A percentile compares a stretch with the other conserved stretches of the same genome.
Evolutionary conservation across 1,139 yeast species (phyloP).

Genomic region (Candida frijolesensis): DNA sequence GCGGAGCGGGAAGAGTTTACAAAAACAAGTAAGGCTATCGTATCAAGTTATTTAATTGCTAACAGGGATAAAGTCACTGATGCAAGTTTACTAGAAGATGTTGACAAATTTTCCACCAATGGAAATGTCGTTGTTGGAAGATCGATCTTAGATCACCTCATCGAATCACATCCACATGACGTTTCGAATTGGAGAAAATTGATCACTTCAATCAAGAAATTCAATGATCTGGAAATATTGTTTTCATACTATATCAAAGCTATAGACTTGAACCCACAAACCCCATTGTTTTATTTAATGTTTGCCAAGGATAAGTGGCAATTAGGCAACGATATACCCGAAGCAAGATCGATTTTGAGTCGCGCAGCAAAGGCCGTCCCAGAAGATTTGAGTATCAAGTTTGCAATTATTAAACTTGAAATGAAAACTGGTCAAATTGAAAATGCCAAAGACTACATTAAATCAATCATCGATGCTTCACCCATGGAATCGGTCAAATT

Average conservation of each 20-base stretch:
- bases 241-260: slow-evolving; percentile 56
- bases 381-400: slow-evolving; percentile 60
- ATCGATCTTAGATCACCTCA: slow-evolving; percentile 50
- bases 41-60: slow-evolving; percentile 22
- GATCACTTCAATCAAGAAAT: slow-evolving; percentile 46
- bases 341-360: slow-evolving; percentile 50
- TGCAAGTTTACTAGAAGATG: slow-evolving; percentile 27
- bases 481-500: slow-evolving; percentile 46
- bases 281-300: slow-evolving; percentile 60
- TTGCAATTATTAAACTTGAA: slow-evolving; percentile 71
- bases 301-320: slow-evolving; percentile 73
- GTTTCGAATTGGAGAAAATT: slow-evolving; percentile 58
- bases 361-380: slow-evolving; percentile 23
- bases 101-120: slow-evolving; percentile 33
- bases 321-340: slow-evolving; percentile 43
- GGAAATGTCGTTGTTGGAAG: slow-evolving; percentile 39
- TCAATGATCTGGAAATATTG: slow-evolving; percentile 32
- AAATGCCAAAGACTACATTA: slow-evolving; percentile 45
- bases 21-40: slow-evolving; percentile 42
- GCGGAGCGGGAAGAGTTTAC: slow-evolving; percentile 40
- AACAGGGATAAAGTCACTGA: neutral
- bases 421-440: slow-evolving; percentile 37
- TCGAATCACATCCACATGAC: slow-evolving; percentile 50
- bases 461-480: slow-evolving; percentile 19
- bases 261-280: slow-evolving; percentile 46